Percentiles rank a stretch among this genome's conserved stretches.
Conservation (phyloP, 2,329 filamentous ascomycete species). For the Fonsecaea nubica region DNA sequence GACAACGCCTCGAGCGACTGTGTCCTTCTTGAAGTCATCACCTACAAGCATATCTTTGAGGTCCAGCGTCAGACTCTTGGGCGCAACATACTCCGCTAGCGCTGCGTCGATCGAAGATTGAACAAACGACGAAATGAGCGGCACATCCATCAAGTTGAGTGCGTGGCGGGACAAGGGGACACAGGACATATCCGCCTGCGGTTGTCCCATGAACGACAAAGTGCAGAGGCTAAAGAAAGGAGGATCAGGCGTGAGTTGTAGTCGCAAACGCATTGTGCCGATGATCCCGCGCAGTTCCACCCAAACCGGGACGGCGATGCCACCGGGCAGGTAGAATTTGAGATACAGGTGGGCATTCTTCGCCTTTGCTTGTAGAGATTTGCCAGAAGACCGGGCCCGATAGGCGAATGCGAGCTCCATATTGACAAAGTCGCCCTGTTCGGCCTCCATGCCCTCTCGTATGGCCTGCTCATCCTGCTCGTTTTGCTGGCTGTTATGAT, state of each 20-base stretch:
- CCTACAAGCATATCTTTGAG: constrained; percentile 79
- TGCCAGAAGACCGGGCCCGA: constrained; percentile 66
- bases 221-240: constrained; percentile 79
- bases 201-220: constrained; percentile 75
- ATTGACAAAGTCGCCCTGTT: constrained; percentile 80
- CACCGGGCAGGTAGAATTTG: constrained; percentile 71
- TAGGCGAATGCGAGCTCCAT: constrained; percentile 78
- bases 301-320: constrained; percentile 69
- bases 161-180: constrained; percentile 72
- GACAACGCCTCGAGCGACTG: constrained; percentile 67
- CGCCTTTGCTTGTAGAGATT: constrained; percentile 66
- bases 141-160: constrained; percentile 76
- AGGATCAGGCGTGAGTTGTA: constrained; percentile 77
- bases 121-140: constrained; percentile 76
- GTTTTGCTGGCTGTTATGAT: constrained; percentile 48
- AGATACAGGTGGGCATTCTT: constrained; percentile 76
- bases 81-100: constrained; percentile 76
- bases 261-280: constrained; percentile 70
- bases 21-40: constrained; percentile 80
- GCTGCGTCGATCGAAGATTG: constrained; percentile 76
- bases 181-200: constrained; percentile 73
- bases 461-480: constrained; percentile 47
- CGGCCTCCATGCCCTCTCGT: constrained; percentile 72
- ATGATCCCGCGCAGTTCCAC: constrained; percentile 75
- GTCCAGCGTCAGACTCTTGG: constrained; percentile 75